Conservation (phyloP, 1,284 basidiomycete species). For the Amylostereum areolatum region DNA sequence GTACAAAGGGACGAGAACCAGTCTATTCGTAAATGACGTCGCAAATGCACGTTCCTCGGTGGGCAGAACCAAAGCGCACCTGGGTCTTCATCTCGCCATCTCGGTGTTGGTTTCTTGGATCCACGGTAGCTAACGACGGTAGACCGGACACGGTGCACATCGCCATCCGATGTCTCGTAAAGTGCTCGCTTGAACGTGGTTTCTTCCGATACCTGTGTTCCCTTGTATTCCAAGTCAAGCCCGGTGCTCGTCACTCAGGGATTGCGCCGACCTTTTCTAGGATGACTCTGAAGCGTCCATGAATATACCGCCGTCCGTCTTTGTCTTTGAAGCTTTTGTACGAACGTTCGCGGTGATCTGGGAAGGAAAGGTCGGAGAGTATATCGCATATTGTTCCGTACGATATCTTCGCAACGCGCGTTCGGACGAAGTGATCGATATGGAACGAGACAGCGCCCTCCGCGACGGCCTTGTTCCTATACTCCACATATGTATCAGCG, state of each 20-base stretch:
- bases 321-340: neutral
- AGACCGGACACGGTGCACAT: neutral
- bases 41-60: neutral
- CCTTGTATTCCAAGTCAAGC: neutral
- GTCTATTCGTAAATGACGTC: neutral
- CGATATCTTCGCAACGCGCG: neutral
- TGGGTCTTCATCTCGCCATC: neutral
- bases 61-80: neutral
- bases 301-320: neutral
- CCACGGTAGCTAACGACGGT: neutral
- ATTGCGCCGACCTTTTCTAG: neutral
- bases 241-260: neutral
- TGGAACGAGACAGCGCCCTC: neutral
- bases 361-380: neutral
- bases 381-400: neutral
- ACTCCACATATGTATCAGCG: neutral
- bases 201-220: neutral
- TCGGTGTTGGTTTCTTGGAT: neutral
- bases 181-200: constrained; percentile 6
- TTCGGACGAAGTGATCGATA: neutral
- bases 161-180: neutral
- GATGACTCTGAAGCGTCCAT: neutral
- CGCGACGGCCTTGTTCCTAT: neutral
- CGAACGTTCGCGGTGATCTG: neutral
- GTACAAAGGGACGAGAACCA: neutral